Evolutionary conservation across 1,284 basidiomycete genomes (phyloP), one percentile per base, ranked within the genome.

Genomic region (Ceratobasidium sp.): DNA sequence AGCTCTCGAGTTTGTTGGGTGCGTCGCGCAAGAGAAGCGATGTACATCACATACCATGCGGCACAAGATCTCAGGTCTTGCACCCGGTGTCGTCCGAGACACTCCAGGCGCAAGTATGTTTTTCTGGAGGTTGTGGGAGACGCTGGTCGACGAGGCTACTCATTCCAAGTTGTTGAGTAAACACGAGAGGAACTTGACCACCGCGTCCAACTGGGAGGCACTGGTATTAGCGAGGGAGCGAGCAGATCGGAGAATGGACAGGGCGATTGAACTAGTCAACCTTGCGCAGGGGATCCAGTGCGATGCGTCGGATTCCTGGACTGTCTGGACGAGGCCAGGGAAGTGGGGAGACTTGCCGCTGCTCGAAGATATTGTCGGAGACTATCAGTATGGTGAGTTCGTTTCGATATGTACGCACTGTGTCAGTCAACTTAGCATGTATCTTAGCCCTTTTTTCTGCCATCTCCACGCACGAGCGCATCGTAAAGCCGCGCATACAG

Each of bases 111-210:
- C 66, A 5, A 45, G 66, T n/a, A 11, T 71, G 36, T 71, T 71
- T n/a, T 71, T 71, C 24, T 71, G 53, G 41, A 57, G 66, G 54
- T 47, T 71, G 8, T 71, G 66, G 66, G 66, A 71, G 24, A 17
- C 24, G 7, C 24, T 71, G 1, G 53, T 71, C 6, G 54, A 71
- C 24, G 41, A 47, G 36, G 66, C 66, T 17, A 48, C 44, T 4
- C 57, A 45, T 22, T 44, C 66, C 47, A 19, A 24, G 11, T 14
- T 14, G n/a, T 48, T 4, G 54, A 44, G 36, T 11, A 11, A 41
- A 11, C 36, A 47, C 29, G 50, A 56, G 14, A 60, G 59, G 66
- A 59, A 36, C n/a, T 48, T 56, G 22, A 29, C 33, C 22, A 59
- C 53, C 9, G 33, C 66, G 29, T n/a, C 41, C 41, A 54, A 71